Percentiles rank a stretch among this genome's conserved stretches.
phyloP scores from a whole-genome alignment of 169 alveolate species.

The Plasmodium malariae region DNA sequence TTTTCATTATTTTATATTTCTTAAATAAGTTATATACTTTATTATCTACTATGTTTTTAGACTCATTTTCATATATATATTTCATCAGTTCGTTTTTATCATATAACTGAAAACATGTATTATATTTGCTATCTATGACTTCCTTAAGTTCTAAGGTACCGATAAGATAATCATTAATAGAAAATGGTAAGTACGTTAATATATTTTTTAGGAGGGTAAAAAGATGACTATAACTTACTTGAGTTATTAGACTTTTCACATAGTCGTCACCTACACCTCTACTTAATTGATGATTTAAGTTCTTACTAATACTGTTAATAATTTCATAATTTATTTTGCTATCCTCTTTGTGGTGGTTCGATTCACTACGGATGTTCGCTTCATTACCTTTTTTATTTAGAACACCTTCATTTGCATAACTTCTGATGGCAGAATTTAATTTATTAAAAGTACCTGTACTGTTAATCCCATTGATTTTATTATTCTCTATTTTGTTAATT shows the following conservation, averaged over 20 bases:
- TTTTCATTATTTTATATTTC: slow-evolving; percentile 40
- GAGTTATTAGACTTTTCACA: slow-evolving; percentile 43
- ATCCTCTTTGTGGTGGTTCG: neutral
- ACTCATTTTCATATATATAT: slow-evolving; percentile 65
- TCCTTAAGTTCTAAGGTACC: slow-evolving; percentile 59
- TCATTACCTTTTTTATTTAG: neutral
- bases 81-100: slow-evolving; percentile 41
- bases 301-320: slow-evolving; percentile 24
- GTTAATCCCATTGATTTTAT: neutral
- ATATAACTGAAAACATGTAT: slow-evolving; percentile 68
- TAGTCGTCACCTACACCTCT: slow-evolving; percentile 63
- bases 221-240: slow-evolving; percentile 64
- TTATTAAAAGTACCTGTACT: neutral
- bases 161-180: slow-evolving; percentile 50
- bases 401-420: neutral
- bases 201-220: slow-evolving; percentile 51
- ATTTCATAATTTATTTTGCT: slow-evolving; percentile 20
- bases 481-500: slow-evolving; percentile 8
- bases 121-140: slow-evolving; percentile 48
- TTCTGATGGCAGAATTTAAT: neutral
- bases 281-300: slow-evolving; percentile 48
- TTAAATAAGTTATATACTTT: slow-evolving; percentile 42
- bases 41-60: slow-evolving; percentile 36
- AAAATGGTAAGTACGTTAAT: slow-evolving; percentile 59
- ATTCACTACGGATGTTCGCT: neutral